phyloP scores from a whole-genome alignment of 495 filamentous ascomycete genomes.

The Neurospora sp. region DNA sequence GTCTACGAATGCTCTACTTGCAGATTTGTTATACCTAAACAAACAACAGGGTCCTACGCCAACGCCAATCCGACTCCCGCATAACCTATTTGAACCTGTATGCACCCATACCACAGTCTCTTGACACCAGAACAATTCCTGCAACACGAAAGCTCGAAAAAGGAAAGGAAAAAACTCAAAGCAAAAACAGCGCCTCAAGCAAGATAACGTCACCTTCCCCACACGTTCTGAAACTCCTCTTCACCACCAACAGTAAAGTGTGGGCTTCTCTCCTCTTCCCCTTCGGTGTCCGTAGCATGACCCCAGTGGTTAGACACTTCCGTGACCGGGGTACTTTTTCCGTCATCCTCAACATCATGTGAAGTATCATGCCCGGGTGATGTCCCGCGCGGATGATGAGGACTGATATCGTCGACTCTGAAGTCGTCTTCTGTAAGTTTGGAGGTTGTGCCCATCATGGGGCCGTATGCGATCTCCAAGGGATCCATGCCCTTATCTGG shows the following conservation, averaged over 20 bases:
- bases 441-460: conserved; percentile 16
- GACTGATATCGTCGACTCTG: conserved; percentile 14
- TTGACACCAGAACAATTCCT: not conserved
- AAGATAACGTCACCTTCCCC: conserved; percentile 14
- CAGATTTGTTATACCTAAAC: not conserved
- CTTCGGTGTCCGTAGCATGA: not conserved
- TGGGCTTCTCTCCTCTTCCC: conserved; percentile 2
- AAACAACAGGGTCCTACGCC: not conserved
- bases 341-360: not conserved
- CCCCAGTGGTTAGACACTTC: conserved; percentile 12
- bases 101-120: not conserved
- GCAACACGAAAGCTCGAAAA: not conserved
- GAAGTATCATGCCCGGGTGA: not conserved
- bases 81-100: not conserved
- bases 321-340: not conserved
- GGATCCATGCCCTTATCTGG: conserved; percentile 17
- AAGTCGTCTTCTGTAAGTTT: conserved; percentile 24
- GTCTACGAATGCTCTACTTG: not conserved
- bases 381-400: conserved; percentile 13
- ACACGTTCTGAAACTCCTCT: conserved; percentile 24
- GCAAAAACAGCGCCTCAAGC: not conserved
- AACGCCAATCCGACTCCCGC: not conserved
- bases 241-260: conserved; percentile 14
- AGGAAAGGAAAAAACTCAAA: not conserved
- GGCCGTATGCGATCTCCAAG: conserved; percentile 26